A percentile compares a stretch with the other conserved stretches of the same genome.
These are phyloP conservation scores for Carex kokanica DNA, from an alignment of 176 grass and related monocot genomes.

Conservation along the genomic window DNA sequence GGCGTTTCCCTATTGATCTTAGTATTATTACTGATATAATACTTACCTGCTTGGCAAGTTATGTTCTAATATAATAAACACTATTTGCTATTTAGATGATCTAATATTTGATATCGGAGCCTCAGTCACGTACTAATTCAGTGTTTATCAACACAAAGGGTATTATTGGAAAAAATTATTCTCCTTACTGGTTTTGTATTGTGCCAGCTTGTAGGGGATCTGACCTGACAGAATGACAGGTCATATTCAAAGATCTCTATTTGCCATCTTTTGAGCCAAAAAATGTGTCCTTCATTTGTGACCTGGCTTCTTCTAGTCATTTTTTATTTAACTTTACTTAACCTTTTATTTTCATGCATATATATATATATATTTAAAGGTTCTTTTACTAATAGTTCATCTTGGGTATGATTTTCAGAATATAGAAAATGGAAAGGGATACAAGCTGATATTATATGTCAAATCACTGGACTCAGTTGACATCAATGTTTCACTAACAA, in stretches of 20 bases:
- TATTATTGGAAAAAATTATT: neutral
- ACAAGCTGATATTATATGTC: slow-evolving; percentile 61
- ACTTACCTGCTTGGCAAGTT: neutral
- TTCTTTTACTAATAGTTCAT: slow-evolving; percentile 6
- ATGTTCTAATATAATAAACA: neutral
- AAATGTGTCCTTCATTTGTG: neutral
- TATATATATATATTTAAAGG: slow-evolving; percentile 9
- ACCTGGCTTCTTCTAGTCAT: neutral
- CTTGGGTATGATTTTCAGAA: slow-evolving; percentile 50
- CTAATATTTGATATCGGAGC: neutral
- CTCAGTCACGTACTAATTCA: neutral
- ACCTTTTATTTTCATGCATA: slow-evolving; percentile 6
- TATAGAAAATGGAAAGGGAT: slow-evolving; percentile 69
- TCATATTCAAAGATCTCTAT: neutral
- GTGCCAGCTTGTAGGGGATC: too few species aligned
- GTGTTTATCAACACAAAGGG: neutral
- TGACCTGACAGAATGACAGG: neutral
- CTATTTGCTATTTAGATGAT: neutral
- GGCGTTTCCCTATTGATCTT: neutral
- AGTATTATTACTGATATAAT: neutral
- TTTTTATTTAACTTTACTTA: neutral
- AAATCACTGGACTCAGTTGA: slow-evolving; percentile 37
- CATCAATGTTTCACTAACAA: slow-evolving; percentile 57
- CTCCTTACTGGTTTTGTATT: neutral
- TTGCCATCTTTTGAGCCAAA: slow-evolving; percentile 4